Base-by-base conservation (phyloP, 2,329 filamentous ascomycete species). In the Chrysoporthe austroafricana region DNA sequence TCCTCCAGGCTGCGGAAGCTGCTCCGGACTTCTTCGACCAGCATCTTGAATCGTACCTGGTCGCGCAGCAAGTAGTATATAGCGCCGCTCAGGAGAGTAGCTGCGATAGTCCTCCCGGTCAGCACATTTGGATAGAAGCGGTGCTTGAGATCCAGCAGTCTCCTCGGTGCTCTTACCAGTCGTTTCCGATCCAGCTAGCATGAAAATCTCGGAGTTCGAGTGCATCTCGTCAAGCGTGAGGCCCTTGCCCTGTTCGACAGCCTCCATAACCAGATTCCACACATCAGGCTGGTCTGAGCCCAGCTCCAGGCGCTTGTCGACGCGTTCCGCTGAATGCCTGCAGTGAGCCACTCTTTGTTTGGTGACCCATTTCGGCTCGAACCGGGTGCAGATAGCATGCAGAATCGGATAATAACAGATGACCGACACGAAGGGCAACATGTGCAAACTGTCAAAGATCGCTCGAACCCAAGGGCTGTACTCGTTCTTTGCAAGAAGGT, bases 101-200 rank as follows among this genome's bases (percentile, higher is more conserved):
- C 64, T 66, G 4, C n/a, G 11, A 11, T 3, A 60, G 34, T n/a
- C 4, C 13, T 16, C 8, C 3, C 0, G 13, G 18, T 58, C 8
- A 58, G 43, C 1, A 3, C 5, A 18, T 36, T 7, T 13, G 14
- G n/a, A n/a, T 32, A n/a, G 5, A 34, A 60, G 18, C 18, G 18
- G 7, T 18, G 8, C 39, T 44, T 14, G 32, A 69, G 71, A 9
- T 73, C 52, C 34, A 71, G 5, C 75, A 80, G 79, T 32, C 21
- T 32, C 1, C 21, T 32, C 21, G 11, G 6, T 26, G 8, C 11
- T 5, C 6, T 80, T 83, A 14, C 81, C 81, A 58, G 80, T 81
- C 0, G 81, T 66, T 5, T 64, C 54, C 5, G 69, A 67, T 1
- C 69, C 71, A 52, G 70, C 73, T 3, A 70, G 58, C 70, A 72